Base-by-base conservation (phyloP, 768 basidiomycete species). In the Russula abietina region DNA sequence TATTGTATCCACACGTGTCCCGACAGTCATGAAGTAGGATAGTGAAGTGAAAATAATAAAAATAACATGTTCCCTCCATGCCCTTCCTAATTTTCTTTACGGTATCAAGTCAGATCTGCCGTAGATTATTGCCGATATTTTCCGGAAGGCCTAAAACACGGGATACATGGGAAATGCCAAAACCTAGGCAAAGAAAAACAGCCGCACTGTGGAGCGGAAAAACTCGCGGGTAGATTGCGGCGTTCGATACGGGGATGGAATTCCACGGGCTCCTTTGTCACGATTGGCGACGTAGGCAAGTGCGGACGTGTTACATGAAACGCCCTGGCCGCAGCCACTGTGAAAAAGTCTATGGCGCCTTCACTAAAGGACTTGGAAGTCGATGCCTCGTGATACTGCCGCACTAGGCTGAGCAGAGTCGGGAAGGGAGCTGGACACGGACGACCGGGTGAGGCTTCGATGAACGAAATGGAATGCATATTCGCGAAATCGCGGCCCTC, bases 261-360 rank as follows among this genome's bases (percentile, higher is more conserved):
- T 49, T 17, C 38, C 24, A 24, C 12, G 19, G 26, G 11, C 30
- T 32, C 39, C 43, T 45, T 54, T 53, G 22, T 6, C 38, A 48
- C 19, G 6, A 26, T 32, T 6, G 62, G 39, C 8, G 33, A 54
- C 38, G 62, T 16, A 9, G 36, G 36, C 1, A 41, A 8, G 38
- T 55, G 57, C 46, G 49, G 59, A 17, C 52, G 52, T 7, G 43
- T 16, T 10, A 36, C 57, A 11, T 59, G 62, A 19, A 57, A 59
- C 38, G 51, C 50, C 59, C 33, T 60, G 39, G 58, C 63, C 2
- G 63, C 58, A 32, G 63, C 46, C 39, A 64, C 63, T 14, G 63
- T 64, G 48, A 64, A 24, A 10, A 64, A 45, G 48, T 64, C 63
- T 12, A 55, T 28, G 48, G 60, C 22, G 16, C 58, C 49, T 28